These are phyloP conservation scores for Leptomonas pyrrhocoris DNA, from an alignment of 208 protist species.

Conservation along the genomic window DNA sequence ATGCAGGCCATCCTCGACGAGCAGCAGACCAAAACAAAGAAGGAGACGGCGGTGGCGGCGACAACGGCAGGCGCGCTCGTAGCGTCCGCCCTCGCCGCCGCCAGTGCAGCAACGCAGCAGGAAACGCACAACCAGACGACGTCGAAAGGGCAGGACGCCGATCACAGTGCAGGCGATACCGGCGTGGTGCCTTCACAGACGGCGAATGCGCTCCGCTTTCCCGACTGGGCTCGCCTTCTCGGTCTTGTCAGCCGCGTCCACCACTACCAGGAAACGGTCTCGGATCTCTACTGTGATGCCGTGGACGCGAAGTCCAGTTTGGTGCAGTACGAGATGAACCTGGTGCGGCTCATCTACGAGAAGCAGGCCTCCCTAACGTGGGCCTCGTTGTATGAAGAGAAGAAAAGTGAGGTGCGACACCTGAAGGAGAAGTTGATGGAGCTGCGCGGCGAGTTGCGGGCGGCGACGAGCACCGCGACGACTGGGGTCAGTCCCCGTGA, in stretches of 20 bases:
- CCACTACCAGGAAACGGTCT: not conserved
- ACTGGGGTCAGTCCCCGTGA: not conserved
- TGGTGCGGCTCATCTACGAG: conserved; percentile 38
- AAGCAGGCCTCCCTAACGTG: conserved; percentile 36
- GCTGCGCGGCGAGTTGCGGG: conserved; percentile 28
- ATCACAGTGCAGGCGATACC: not conserved
- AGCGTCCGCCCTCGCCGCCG: conserved; percentile 10
- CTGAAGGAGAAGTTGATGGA: conserved; percentile 47
- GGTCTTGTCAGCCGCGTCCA: conserved; percentile 6
- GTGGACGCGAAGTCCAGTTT: conserved; percentile 9
- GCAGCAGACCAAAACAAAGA: not conserved
- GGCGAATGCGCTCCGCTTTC: conserved; percentile 1
- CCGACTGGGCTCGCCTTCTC: conserved; percentile 22
- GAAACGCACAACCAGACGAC: not conserved
- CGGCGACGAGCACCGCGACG: not conserved
- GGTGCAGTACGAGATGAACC: conserved; percentile 43
- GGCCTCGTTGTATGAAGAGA: conserved; percentile 47
- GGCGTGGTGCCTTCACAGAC: not conserved
- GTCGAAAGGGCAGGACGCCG: too few species aligned
- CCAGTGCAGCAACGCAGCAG: not conserved
- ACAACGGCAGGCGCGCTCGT: not conserved
- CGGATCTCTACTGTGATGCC: conserved; percentile 16
- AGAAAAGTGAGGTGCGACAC: conserved; percentile 41
- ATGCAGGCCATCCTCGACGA: conserved; percentile 27
- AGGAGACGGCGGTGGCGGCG: not conserved